phyloP scores from a whole-genome alignment of 2,329 filamentous ascomycete species.

The Ceratocystis harringtonii region DNA sequence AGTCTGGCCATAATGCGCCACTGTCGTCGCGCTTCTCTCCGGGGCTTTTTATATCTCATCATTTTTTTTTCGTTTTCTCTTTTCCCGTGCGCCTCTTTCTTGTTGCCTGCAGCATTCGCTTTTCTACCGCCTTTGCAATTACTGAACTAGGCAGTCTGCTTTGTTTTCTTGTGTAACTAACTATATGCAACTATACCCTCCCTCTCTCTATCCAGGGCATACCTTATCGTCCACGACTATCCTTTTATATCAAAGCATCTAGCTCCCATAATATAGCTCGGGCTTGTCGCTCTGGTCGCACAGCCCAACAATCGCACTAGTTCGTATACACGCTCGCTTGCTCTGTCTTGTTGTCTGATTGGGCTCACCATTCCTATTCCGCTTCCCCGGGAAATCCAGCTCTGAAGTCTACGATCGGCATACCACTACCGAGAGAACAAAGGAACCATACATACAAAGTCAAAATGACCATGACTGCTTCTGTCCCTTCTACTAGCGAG shows the following conservation, averaged over 20 bases:
- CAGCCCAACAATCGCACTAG: background rate
- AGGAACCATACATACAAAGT: background rate
- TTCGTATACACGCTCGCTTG: background rate
- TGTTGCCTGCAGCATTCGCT: background rate
- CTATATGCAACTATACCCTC: background rate
- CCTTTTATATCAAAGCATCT: background rate
- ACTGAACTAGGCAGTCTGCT: background rate
- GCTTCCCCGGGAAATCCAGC: conserved; percentile 9
- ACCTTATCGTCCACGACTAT: background rate
- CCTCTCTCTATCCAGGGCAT: background rate
- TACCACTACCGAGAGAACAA: background rate
- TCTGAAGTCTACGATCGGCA: background rate
- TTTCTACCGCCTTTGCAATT: background rate
- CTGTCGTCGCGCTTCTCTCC: background rate
- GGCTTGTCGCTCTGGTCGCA: background rate
- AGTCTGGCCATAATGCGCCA: conserved; percentile 1
- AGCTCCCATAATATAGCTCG: background rate
- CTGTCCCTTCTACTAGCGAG: background rate
- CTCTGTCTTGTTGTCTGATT: conserved; percentile 3
- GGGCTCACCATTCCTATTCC: background rate
- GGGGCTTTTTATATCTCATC: background rate
- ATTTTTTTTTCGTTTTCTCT: conserved; percentile 4
- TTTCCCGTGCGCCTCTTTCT: background rate
- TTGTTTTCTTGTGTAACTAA: background rate
- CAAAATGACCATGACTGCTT: background rate